Evolutionary conservation across 2,329 filamentous ascomycete species (phyloP).

Genomic region (Fonsecaea nubica): DNA sequence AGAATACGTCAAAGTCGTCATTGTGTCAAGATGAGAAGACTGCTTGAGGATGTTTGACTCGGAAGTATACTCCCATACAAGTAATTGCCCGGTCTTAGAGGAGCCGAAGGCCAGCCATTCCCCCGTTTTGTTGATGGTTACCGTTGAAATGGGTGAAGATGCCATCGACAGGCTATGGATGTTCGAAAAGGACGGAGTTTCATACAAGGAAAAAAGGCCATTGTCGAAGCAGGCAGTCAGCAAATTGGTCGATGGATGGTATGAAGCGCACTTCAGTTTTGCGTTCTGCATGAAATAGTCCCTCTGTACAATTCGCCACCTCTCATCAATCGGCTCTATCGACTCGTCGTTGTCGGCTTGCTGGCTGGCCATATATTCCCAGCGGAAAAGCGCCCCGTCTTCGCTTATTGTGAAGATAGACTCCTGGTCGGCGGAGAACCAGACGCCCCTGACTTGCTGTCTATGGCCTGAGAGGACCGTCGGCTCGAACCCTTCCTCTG

Average conservation of each 20-base stretch:
- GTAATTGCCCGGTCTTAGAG: conserved; percentile 90
- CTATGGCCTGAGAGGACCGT: conserved; percentile 91
- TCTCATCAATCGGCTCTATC: conserved; percentile 68
- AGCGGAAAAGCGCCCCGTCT: conserved; percentile 94
- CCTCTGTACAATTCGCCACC: conserved; percentile 89
- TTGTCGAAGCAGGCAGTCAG: conserved; percentile 97
- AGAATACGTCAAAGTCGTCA: conserved; percentile 92
- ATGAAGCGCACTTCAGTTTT: conserved; percentile 86
- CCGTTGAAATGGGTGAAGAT: conserved; percentile 93
- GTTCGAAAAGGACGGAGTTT: conserved; percentile 93
- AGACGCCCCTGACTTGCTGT: conserved; percentile 90
- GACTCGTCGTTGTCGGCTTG: conserved; percentile 65
- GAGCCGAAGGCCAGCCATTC: conserved; percentile 98
- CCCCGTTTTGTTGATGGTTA: conserved; percentile 90
- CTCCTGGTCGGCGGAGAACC: conserved; percentile 94
- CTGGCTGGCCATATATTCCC: conserved; percentile 76
- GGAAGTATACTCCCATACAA: conserved; percentile 99
- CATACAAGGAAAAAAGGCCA: conserved; percentile 90
- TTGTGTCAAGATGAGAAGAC: conserved; percentile 94
- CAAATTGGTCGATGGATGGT: conserved; percentile 84
- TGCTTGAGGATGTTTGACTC: conserved; percentile 99
- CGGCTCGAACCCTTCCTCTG: conserved; percentile 84
- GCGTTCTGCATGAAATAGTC: conserved; percentile 95
- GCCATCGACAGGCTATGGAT: conserved; percentile 93
- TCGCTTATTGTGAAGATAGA: conserved; percentile 95